A percentile compares a stretch with the other conserved stretches of the same genome.
Conservation (phyloP, 1,139 yeast genomes). For the Yamadazyma triangularis region DNA sequence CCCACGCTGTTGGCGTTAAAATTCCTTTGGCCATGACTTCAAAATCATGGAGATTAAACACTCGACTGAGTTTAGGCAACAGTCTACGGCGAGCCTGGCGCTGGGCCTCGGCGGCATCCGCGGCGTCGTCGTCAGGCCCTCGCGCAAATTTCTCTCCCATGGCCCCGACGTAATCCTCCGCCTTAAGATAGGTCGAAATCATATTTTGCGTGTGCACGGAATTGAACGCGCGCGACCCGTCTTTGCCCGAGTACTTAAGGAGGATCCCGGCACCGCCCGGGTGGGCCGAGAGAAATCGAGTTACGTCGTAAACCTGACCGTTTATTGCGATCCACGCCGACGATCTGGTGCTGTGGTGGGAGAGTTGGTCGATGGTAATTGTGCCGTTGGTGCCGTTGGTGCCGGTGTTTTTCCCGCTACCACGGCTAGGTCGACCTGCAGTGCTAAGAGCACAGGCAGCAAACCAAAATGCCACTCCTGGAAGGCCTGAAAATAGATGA, state of each 20-base stretch:
- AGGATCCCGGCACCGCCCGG: constrained; percentile 23
- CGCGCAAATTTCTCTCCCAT: constrained; percentile 10
- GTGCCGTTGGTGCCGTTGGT: background rate
- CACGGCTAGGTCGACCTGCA: background rate
- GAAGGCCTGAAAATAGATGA: too few species aligned
- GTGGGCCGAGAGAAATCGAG: constrained; percentile 17
- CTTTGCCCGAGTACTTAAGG: constrained; percentile 21
- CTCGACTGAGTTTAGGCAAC: constrained; percentile 54
- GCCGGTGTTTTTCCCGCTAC: background rate
- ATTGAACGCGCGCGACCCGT: constrained; percentile 17
- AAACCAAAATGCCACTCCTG: too few species aligned
- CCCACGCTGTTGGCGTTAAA: constrained; percentile 72
- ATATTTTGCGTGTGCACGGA: constrained; percentile 13
- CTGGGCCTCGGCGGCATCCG: constrained; percentile 10
- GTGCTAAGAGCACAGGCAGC: too few species aligned
- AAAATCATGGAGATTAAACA: constrained; percentile 61
- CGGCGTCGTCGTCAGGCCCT: constrained; percentile 7
- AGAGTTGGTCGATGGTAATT: constrained; percentile 6
- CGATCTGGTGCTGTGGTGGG: constrained; percentile 9
- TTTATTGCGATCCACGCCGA: constrained; percentile 22
- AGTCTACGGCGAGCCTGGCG: constrained; percentile 7
- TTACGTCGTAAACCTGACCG: constrained; percentile 24
- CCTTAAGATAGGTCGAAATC: constrained; percentile 11
- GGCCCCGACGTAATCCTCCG: constrained; percentile 9
- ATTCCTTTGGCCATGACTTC: constrained; percentile 73